Evolutionary conservation across 2,329 filamentous ascomycete genomes (phyloP), one percentile per base, ranked within the genome.

Genomic region (Apiospora sp.): DNA sequence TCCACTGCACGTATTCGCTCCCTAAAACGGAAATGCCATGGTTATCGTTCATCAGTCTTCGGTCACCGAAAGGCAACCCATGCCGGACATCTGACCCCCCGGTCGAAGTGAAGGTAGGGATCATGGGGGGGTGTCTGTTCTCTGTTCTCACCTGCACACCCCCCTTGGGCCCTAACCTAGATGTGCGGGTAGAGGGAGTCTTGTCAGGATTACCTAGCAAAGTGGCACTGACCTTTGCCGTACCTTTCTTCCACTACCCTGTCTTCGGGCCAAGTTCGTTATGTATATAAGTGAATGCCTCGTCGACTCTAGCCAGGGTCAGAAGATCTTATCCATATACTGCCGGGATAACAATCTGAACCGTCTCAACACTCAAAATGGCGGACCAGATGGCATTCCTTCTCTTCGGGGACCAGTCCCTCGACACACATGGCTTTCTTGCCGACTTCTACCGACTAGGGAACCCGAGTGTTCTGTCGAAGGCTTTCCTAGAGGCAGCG

Each of bases 391-490:
- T 87, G 81, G 84, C 85, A 70, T 88, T 87, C 80, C 87, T 92
- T 81, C 88, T 93, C 74, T 92, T 93, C 80, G 91, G 91, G 83
- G 92, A 93, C 79, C 92, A 93, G 83, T 93, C 91, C 73, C 86
- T 90, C 77, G 90, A 92, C 80, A 91, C 91, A 77, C 89, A 92
- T 79, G 84, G 84, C 76, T 90, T 92, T 75, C 83, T 93, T 74
- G 88, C 90, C 69, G 84, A 87, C 72, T 87, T 88, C 76, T 86
- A 82, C 78, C 84, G 84, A 71, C 80, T 82, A 74, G 82, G 82
- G 51, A 82, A 84, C 74, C 84, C 84, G 46, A 86, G 87, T 75
- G 79, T 87, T 68, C 85, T 92, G 37, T 86, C 92, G 68, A 87
- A 86, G 77, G 89, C 88, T 67, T 93, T 93, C 79, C 83, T 93